Base-by-base conservation (phyloP, 2,329 filamentous ascomycete species). In the Akanthomyces lecanii region DNA sequence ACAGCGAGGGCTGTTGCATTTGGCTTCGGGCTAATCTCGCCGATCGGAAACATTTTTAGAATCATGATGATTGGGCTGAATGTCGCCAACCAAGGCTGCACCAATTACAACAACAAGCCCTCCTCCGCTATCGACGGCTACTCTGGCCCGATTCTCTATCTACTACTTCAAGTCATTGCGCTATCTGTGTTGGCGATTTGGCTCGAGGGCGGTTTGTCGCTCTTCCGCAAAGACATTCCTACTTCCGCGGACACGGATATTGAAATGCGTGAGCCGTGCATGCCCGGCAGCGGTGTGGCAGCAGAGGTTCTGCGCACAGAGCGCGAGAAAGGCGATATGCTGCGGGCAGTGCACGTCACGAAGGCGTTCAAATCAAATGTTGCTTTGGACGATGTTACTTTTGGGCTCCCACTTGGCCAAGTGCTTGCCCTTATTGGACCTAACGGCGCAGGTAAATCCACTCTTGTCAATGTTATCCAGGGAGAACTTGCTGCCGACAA, bases 361-460 rank as follows among this genome's bases (percentile, higher is more conserved):
- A 96, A 96, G 73, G 79, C 82, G 0, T 96, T 95, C 67, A 85
- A 85, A 10, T 81, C 81, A 61, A 87, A 88, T 67, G 83, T 86
- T 3, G 91, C 90, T 4, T 90, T 96, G 10, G 86, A 94, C 67
- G 89, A 96, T 69, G 84, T 93, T 28, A 89, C 88, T 0, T 94
- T 96, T 67, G 87, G 88, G 21, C 87, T 96, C 10, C 82, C 84
- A 10, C 83, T 83, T 61, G 86, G 89, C 59, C 87, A 95, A 71
- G 89, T 94, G 0, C 94, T 94, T 72, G 91, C 91, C 0, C 80
- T 96, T 0, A 82, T 96, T 2, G 92, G 92, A 0, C 91, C 91
- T 6, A 96, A 96, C 71, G 91, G 91, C 12, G 92, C 92, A 1
- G 92, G 92, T 58, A 96, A 97, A 70, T 90, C 87, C 0, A 95